A percentile compares a stretch with the other conserved stretches of the same genome.
Conservation (phyloP, 805 yeast species). For the Teunomyces gatunensis region DNA sequence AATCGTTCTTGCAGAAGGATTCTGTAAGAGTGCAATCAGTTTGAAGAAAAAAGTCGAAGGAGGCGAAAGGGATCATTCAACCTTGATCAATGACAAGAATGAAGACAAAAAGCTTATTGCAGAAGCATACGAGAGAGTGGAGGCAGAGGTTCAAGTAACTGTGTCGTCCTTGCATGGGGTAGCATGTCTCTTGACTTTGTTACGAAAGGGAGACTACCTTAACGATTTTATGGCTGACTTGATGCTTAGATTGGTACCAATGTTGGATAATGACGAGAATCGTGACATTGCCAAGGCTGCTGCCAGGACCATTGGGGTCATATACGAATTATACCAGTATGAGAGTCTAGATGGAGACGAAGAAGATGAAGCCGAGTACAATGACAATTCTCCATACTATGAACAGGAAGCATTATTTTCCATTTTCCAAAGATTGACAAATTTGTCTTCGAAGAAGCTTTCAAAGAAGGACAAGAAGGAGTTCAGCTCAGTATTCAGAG, state of each 20-base stretch:
- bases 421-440: conserved; percentile 42
- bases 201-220: conserved; percentile 42
- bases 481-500: conserved; percentile 58
- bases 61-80: conserved; percentile 44
- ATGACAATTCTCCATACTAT: conserved; percentile 49
- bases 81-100: conserved; percentile 33
- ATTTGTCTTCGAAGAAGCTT: conserved; percentile 53
- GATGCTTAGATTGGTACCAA: conserved; percentile 38
- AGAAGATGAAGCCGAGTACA: conserved; percentile 38
- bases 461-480: conserved; percentile 64
- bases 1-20: conserved; percentile 44
- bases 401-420: conserved; percentile 48
- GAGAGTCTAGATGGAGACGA: conserved; percentile 38
- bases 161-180: conserved; percentile 47
- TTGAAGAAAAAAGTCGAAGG: conserved; percentile 32
- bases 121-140: conserved; percentile 30
- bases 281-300: conserved; percentile 53
- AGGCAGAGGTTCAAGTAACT: conserved; percentile 36
- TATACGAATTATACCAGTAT: conserved; percentile 52
- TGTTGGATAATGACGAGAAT: conserved; percentile 40
- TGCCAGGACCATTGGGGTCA: conserved; percentile 53
- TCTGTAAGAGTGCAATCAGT: conserved; percentile 26
- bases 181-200: conserved; percentile 43
- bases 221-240: conserved; percentile 43
- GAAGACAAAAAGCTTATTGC: conserved; percentile 33